Percentiles rank a stretch among this genome's conserved stretches.
Evolutionary conservation across 2,329 filamentous ascomycete species (phyloP).

Genomic region (Coleophoma crateriformis): DNA sequence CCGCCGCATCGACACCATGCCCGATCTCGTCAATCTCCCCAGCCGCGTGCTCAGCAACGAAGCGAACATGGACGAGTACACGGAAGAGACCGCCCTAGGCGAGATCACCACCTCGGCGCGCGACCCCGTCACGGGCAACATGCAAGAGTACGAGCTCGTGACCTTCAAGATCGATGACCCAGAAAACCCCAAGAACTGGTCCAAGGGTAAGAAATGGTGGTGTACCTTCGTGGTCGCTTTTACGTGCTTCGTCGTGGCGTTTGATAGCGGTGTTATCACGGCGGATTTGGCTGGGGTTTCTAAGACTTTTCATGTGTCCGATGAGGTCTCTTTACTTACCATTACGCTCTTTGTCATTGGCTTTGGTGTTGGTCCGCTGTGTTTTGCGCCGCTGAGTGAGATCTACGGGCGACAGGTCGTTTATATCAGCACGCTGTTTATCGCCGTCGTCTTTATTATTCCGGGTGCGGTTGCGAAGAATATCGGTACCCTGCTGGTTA

Average conservation of each 20-base stretch:
- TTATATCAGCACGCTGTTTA: slow-evolving; percentile 35
- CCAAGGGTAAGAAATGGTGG: background rate
- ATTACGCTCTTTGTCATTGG: slow-evolving; percentile 74
- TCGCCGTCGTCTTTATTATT: background rate
- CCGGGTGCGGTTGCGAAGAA: background rate
- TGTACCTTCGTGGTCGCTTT: background rate
- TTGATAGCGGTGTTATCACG: background rate
- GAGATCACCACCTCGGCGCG: no score
- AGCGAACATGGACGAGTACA: no score
- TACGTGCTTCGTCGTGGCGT: background rate
- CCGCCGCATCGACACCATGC: no score
- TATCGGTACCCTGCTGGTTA: background rate
- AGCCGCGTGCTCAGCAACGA: no score
- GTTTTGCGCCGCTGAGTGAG: slow-evolving; percentile 70
- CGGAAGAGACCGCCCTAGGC: no score
- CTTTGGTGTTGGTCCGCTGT: slow-evolving; percentile 70
- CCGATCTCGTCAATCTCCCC: no score
- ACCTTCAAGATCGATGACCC: no score
- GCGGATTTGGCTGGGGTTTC: slow-evolving; percentile 39
- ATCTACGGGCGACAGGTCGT: slow-evolving; percentile 64
- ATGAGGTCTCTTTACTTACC: slow-evolving; percentile 64
- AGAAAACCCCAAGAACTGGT: background rate
- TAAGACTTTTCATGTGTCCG: slow-evolving; percentile 58
- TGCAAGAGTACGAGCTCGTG: no score
- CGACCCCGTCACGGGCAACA: no score